A percentile compares a stretch with the other conserved stretches of the same genome.
Evolutionary conservation across 257 asterid species (phyloP).

Genomic region (Petunia secreta): DNA sequence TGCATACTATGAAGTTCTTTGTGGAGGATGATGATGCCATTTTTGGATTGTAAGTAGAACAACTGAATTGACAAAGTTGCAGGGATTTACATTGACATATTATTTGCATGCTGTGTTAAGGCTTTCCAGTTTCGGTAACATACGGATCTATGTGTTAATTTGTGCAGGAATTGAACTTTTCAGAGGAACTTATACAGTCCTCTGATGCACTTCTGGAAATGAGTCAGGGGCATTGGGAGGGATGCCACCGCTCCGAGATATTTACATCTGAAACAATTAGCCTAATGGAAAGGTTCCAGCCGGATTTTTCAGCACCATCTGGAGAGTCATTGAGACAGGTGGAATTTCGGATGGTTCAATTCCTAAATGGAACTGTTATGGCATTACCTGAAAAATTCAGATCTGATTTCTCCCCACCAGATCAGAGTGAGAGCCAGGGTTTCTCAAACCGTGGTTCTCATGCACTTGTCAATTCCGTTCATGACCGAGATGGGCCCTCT

Average conservation of each 20-base stretch:
- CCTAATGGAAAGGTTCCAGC: constrained; percentile 81
- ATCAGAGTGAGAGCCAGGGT: constrained; percentile 51
- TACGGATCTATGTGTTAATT: constrained; percentile 16
- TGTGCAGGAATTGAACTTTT: constrained; percentile 75
- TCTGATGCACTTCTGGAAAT: constrained; percentile 80
- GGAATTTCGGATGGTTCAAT: constrained; percentile 92
- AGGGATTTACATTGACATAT: background rate
- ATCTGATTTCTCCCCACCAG: constrained; percentile 82
- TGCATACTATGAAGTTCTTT: background rate
- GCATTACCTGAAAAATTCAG: constrained; percentile 75
- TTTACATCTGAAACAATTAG: constrained; percentile 69
- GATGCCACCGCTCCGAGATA: constrained; percentile 81
- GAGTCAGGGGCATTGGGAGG: constrained; percentile 99
- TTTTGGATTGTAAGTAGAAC: background rate
- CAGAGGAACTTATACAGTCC: constrained; percentile 80
- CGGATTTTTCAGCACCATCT: constrained; percentile 85
- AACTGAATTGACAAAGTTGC: background rate
- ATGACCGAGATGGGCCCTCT: constrained; percentile 57
- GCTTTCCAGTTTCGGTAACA: background rate
- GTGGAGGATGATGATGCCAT: background rate
- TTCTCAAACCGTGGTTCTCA: constrained; percentile 44
- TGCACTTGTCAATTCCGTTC: constrained; percentile 42
- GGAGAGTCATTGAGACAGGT: constrained; percentile 98
- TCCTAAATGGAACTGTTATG: constrained; percentile 67
- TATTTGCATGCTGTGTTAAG: background rate